phyloP scores from a whole-genome alignment of 2,329 filamentous ascomycete genomes.

The Aureobasidium sp. region DNA sequence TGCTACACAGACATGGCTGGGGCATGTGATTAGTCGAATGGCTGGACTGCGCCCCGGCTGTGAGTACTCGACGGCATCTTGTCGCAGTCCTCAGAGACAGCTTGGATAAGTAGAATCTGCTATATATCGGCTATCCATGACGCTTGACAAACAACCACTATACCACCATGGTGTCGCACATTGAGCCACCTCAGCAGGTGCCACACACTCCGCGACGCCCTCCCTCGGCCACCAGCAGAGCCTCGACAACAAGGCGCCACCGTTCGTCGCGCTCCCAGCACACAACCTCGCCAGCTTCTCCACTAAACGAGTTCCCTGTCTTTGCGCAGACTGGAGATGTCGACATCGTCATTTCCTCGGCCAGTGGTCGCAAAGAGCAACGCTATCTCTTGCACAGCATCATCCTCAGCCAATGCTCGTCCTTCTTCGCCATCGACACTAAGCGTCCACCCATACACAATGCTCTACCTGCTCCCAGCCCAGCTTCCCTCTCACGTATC shows the following conservation, averaged over 20 bases:
- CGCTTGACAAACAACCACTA: neutral
- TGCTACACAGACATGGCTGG: conserved; percentile 7
- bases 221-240: conserved; percentile 58
- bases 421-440: conserved; percentile 76
- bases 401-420: conserved; percentile 81
- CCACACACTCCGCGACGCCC: conserved; percentile 38
- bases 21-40: conserved; percentile 6
- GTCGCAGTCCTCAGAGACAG: neutral
- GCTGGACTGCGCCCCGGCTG: conserved; percentile 5
- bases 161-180: conserved; percentile 53
- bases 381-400: conserved; percentile 81
- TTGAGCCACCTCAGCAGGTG: conserved; percentile 38
- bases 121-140: neutral
- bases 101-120: neutral
- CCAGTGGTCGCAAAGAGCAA: conserved; percentile 61
- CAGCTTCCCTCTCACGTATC: neutral
- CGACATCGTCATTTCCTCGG: conserved; percentile 65
- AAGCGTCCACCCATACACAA: conserved; percentile 45
- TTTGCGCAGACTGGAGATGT: conserved; percentile 89
- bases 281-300: conserved; percentile 44
- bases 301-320: conserved; percentile 81
- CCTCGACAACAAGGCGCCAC: conserved; percentile 50
- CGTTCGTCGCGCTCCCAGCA: conserved; percentile 76
- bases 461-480: neutral
- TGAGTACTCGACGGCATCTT: neutral